Evolutionary conservation across 192 early-diverging fungal species (phyloP), one percentile per base, ranked within the genome.

Genomic region (Coemansia sp.): DNA sequence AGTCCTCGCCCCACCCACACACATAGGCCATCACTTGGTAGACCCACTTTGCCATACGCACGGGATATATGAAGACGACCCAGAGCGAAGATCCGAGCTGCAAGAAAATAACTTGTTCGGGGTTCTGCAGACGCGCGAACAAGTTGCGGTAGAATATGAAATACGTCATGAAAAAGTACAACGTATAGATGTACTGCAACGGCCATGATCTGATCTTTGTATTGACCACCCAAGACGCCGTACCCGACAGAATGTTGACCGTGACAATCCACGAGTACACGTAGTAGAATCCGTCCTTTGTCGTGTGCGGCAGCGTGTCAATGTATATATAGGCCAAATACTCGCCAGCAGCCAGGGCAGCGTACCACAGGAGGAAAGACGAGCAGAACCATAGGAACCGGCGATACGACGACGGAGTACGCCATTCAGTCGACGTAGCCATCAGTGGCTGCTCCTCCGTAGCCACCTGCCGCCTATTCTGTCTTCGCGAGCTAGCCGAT

Each of bases 141-240:
- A 93, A 68, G 64, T 91, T 93, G 55, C 92, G 86, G 76, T 93
- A 92, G 71, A 93, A 93, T 64, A 93, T 91, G 68, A 92, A 93
- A 70, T 93, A 93, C 24, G 91, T 90, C 87, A 91, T 91, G 72
- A 90, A 92, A 62, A 91, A 93, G 67, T 93, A 93, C 61, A 92
- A 79, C 65, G 89, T 89, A 74, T 91, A 93, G 36, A 89, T 86
- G 59, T 87, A 90, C 54, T 88, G 85, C 41, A 93, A 66, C 2
- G 90, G 90, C 75, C 91, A 89, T 2, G 89, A 91, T 10, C 87
- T 83, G 20, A 93, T 86, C 31, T 87, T 85, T 2, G 83, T 77
- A 13, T 84, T 85, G 40, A 91, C 85, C 33, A 93, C 90, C 70
- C 89, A 93, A 43, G 88, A 85, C 20, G 92, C 91, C 33, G 86